Evolutionary conservation across 2,329 filamentous ascomycete species (phyloP).

Genomic region (Cladosporium sp.): DNA sequence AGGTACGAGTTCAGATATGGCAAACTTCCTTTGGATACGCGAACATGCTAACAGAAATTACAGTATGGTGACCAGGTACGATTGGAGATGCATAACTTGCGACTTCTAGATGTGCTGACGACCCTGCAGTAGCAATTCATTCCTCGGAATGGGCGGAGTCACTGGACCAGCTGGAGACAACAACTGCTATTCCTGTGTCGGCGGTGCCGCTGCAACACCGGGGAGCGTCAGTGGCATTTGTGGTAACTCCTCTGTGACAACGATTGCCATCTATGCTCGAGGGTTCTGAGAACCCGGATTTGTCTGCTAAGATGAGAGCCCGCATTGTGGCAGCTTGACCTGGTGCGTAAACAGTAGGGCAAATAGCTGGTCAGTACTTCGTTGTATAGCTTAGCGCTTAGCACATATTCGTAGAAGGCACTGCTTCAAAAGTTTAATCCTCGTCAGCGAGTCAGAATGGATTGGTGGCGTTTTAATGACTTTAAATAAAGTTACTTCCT

Average conservation of each 20-base stretch:
- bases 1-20: constrained; percentile 29
- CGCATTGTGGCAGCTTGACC: neutral
- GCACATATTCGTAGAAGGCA: neutral
- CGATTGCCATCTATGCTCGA: constrained; percentile 34
- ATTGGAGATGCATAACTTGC: neutral
- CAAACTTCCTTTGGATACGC: neutral
- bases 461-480: too few species aligned
- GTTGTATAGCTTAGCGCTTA: neutral
- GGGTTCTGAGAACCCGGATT: constrained; percentile 21
- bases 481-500: too few species aligned
- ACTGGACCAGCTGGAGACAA: constrained; percentile 27
- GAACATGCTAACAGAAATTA: neutral
- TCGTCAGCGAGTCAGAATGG: too few species aligned
- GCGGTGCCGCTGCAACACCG: constrained; percentile 13
- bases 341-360: neutral
- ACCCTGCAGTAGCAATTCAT: neutral
- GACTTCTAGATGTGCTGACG: neutral
- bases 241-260: constrained; percentile 29
- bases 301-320: neutral
- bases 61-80: constrained; percentile 13
- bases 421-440: neutral
- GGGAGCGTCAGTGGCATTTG: constrained; percentile 28
- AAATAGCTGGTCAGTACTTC: neutral
- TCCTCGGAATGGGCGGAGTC: constrained; percentile 13
- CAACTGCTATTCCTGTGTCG: constrained; percentile 32